Percentiles rank a stretch among this genome's conserved stretches.
These are phyloP conservation scores for Diplocarpon rosae DNA, from an alignment of 2,329 filamentous ascomycete species.

Conservation along the genomic window DNA sequence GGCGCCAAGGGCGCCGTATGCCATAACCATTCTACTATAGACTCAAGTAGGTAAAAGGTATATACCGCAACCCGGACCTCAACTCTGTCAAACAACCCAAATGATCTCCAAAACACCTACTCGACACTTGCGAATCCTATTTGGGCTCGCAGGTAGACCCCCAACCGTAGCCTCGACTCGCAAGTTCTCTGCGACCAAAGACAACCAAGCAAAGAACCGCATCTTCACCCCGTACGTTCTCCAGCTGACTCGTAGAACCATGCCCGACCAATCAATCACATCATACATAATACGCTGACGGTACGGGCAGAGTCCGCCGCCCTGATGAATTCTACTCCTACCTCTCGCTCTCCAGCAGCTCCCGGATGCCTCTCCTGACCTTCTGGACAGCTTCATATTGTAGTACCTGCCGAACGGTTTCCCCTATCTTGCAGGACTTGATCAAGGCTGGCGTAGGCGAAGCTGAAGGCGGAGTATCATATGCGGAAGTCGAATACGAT, in stretches of 20 bases:
- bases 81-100: background rate
- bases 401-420: conserved; percentile 39
- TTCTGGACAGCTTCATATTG: conserved; percentile 52
- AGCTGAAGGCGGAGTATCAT: conserved; percentile 43
- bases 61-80: background rate
- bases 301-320: conserved; percentile 38
- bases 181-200: conserved; percentile 15
- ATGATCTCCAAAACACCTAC: conserved; percentile 18
- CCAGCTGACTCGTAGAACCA: conserved; percentile 3
- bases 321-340: conserved; percentile 44
- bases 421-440: conserved; percentile 38
- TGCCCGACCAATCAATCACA: background rate
- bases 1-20: background rate
- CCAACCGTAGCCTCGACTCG: conserved; percentile 2
- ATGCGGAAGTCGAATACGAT: conserved; percentile 45
- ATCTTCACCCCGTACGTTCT: conserved; percentile 31
- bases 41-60: background rate
- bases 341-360: conserved; percentile 42
- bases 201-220: conserved; percentile 28
- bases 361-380: conserved; percentile 44
- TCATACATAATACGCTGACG: conserved; percentile 1
- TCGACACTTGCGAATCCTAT: conserved; percentile 9
- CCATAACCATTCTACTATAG: background rate
- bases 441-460: conserved; percentile 39
- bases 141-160: background rate